Percentiles rank a stretch among this genome's conserved stretches.
Evolutionary conservation across 176 grass and related monocot genomes (phyloP).

Genomic region (Elaeis guineensis): DNA sequence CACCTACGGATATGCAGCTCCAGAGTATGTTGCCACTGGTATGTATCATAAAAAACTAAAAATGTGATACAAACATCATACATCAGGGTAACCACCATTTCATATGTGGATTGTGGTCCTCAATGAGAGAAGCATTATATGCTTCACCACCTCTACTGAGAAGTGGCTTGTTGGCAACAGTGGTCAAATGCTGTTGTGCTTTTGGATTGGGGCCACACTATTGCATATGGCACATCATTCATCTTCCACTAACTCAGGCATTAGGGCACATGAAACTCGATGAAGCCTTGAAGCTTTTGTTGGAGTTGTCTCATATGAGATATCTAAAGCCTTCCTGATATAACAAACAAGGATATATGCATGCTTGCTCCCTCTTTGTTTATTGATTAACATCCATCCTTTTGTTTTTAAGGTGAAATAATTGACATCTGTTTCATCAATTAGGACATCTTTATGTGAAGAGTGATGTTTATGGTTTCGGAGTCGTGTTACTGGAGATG

Average conservation of each 20-base stretch:
- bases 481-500: constrained; percentile 79
- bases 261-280: not conserved
- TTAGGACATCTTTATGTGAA: constrained; percentile 92
- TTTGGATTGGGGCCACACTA: constrained; percentile 11
- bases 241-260: not conserved
- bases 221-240: not conserved
- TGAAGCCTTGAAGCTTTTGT: not conserved
- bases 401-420: too few species aligned
- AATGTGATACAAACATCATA: too few species aligned
- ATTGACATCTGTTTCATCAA: not conserved
- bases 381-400: not conserved
- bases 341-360: too few species aligned
- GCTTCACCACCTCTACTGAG: not conserved
- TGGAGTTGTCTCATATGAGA: too few species aligned
- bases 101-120: too few species aligned
- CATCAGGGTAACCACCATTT: too few species aligned
- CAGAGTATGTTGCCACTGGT: constrained; percentile 85
- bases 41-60: constrained; percentile 1
- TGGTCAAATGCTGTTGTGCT: constrained; percentile 22
- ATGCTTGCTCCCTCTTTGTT: not conserved
- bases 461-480: constrained; percentile 83
- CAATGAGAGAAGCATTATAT: not conserved
- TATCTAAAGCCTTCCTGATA: too few species aligned
- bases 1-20: constrained; percentile 76
- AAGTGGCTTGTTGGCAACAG: constrained; percentile 16